Percentiles rank a stretch among this genome's conserved stretches.
These are phyloP conservation scores for Irpex sp. DNA, from an alignment of 1,284 basidiomycete genomes.

Conservation along the genomic window DNA sequence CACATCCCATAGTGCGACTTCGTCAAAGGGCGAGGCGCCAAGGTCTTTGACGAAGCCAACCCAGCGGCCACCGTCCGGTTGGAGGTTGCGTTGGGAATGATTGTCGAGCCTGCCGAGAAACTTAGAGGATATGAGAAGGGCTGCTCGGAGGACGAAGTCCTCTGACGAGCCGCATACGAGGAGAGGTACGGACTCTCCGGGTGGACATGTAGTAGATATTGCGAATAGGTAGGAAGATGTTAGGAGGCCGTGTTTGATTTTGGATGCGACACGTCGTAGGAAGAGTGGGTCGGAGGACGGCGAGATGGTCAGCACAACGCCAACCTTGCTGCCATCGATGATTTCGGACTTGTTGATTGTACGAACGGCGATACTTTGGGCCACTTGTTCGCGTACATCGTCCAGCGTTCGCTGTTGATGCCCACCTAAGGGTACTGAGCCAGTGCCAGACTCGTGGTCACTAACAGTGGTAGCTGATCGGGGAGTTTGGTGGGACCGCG, in stretches of 20 bases:
- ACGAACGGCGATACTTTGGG: constrained; percentile 53
- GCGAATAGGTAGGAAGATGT: constrained; percentile 52
- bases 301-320: constrained; percentile 55
- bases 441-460: background rate
- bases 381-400: constrained; percentile 59
- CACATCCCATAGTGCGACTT: constrained; percentile 61
- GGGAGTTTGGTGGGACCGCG: background rate
- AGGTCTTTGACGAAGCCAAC: constrained; percentile 48
- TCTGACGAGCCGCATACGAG: constrained; percentile 54
- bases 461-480: background rate
- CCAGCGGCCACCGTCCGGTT: constrained; percentile 36
- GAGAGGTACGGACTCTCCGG: constrained; percentile 31
- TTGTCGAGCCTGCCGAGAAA: constrained; percentile 52
- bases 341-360: constrained; percentile 46
- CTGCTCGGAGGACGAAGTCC: constrained; percentile 56
- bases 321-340: constrained; percentile 49
- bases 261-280: constrained; percentile 46
- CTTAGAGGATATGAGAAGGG: constrained; percentile 61
- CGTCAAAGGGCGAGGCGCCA: constrained; percentile 51
- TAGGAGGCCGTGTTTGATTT: constrained; percentile 36
- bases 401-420: constrained; percentile 44
- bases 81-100: background rate
- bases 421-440: background rate
- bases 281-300: constrained; percentile 51
- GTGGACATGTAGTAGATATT: constrained; percentile 43